Evolutionary conservation across 1,284 basidiomycete species (phyloP), one percentile per base, ranked within the genome.

Genomic region (Phlebopus sp.): DNA sequence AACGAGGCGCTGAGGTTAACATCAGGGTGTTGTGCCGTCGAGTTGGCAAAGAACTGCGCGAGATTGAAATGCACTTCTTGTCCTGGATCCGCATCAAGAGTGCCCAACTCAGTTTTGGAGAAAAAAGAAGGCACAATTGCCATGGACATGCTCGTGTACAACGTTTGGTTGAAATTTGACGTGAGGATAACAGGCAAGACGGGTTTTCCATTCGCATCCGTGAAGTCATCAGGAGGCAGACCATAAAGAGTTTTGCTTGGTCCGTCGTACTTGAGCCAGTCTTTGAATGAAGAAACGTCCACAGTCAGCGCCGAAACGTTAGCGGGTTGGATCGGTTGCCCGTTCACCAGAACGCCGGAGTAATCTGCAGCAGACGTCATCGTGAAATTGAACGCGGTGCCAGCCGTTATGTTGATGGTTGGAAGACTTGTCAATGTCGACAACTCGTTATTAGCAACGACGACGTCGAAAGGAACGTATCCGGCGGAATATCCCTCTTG

Each of bases 121-220:
- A 94, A 92, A 59, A 79, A 83, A 0, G 89, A 85, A 5, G 84
- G 76, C 17, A 83, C 82, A 19, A 89, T 65, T 13, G 75, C 75
- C 44, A 95, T 55, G 5, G 76, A 70, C 32, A 92, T 68, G 46
- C 76, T 81, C 11, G 83, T 81, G 41, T 75, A 66, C 46, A 87
- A 55, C 0, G 81, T 78, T 60, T 90, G 87, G 59, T 86, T 85
- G 60, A 82, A 81, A 31, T 73, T 71, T 4, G 84, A 79, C 13
- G 64, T 72, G 14, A 94, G 59, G n/a, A 64, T 73, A 29, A 87
- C 73, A 2, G 86, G 81, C n/a, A 95, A 68, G 0, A 67, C 58
- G 8, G 74, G 62, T 56, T 55, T 62, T 29, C 55, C 56, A 17
- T 56, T 60, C 51, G 39, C 59, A 48, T 37, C 54, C 13, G 58